Percentiles rank a stretch among this genome's conserved stretches.
Conservation (phyloP, 768 basidiomycete genomes). For the Trametes villosa region DNA sequence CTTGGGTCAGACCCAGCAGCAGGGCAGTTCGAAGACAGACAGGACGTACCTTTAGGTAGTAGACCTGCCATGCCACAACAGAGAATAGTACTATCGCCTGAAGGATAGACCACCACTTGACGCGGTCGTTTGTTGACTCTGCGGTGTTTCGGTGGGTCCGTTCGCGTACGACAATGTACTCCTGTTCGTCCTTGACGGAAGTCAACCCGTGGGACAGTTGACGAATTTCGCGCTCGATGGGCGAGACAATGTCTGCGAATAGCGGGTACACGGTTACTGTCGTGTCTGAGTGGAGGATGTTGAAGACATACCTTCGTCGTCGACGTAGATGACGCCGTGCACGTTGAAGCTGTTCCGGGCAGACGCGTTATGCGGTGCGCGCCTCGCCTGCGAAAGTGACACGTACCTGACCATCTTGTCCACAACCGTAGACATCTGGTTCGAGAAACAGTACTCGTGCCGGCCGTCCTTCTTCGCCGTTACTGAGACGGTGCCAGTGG, state of each 20-base stretch:
- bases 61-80: slow-evolving; percentile 96
- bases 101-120: slow-evolving; percentile 98
- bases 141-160: slow-evolving; percentile 92
- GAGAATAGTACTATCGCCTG: slow-evolving; percentile 86
- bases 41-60: slow-evolving; percentile 84
- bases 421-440: slow-evolving; percentile 96
- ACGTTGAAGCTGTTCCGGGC: slow-evolving; percentile 74
- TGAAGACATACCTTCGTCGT: slow-evolving; percentile 75
- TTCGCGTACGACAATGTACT: slow-evolving; percentile 96
- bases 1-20: slow-evolving; percentile 14
- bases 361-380: slow-evolving; percentile 95
- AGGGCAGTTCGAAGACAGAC: neutral
- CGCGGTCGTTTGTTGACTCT: slow-evolving; percentile 90
- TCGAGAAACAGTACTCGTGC: slow-evolving; percentile 97
- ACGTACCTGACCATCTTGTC: slow-evolving; percentile 92
- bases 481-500: slow-evolving; percentile 86
- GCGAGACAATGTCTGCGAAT: slow-evolving; percentile 78
- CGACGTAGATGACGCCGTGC: slow-evolving; percentile 93
- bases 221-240: slow-evolving; percentile 95
- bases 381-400: slow-evolving; percentile 61
- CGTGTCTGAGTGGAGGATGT: too few relatives aligned
- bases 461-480: slow-evolving; percentile 88
- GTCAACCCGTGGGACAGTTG: slow-evolving; percentile 78
- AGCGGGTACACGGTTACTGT: neutral
- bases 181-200: slow-evolving; percentile 97